Evolutionary conservation across 805 yeast genomes (phyloP).

Genomic region (Schwanniomyces pseudopolymorphus): DNA sequence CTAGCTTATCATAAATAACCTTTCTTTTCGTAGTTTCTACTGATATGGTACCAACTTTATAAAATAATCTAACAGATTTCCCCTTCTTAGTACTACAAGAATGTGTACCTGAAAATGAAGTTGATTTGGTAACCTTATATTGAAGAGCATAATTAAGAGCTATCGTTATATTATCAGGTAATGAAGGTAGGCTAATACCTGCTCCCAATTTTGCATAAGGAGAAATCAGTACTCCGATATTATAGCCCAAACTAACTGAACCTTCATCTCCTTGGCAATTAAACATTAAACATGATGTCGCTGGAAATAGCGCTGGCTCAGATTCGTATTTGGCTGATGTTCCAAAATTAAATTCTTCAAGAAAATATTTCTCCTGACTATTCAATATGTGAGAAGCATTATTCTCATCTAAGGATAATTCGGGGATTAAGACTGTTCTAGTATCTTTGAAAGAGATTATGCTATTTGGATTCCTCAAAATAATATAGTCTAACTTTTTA

Average conservation of each 20-base stretch:
- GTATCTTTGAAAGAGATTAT: slow-evolving; percentile 17
- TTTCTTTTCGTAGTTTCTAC: slow-evolving; percentile 8
- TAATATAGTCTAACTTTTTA: slow-evolving; percentile 9
- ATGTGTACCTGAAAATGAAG: slow-evolving; percentile 13
- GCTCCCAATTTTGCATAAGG: slow-evolving; percentile 1
- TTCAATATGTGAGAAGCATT: background rate
- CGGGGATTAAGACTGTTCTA: slow-evolving; percentile 15
- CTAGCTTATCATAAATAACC: slow-evolving; percentile 7
- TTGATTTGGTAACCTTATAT: slow-evolving; percentile 5
- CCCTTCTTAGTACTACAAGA: slow-evolving; percentile 17
- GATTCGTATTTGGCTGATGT: background rate
- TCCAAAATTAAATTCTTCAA: slow-evolving; percentile 3
- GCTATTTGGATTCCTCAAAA: slow-evolving; percentile 10
- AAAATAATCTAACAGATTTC: slow-evolving; percentile 15
- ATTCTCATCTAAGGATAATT: background rate
- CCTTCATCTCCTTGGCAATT: slow-evolving; percentile 4
- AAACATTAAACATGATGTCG: slow-evolving; percentile 12
- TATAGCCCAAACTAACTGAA: slow-evolving; percentile 9
- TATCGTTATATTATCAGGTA: slow-evolving; percentile 4
- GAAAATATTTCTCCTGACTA: background rate
- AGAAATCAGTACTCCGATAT: slow-evolving; percentile 6
- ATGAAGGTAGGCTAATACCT: slow-evolving; percentile 1
- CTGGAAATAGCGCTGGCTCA: slow-evolving; percentile 12
- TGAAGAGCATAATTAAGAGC: slow-evolving; percentile 6
- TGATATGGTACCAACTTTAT: slow-evolving; percentile 11